Percentiles rank a stretch among this genome's conserved stretches.
These are phyloP conservation scores for Candida piceae DNA, from an alignment of 805 yeast species.

Conservation along the genomic window DNA sequence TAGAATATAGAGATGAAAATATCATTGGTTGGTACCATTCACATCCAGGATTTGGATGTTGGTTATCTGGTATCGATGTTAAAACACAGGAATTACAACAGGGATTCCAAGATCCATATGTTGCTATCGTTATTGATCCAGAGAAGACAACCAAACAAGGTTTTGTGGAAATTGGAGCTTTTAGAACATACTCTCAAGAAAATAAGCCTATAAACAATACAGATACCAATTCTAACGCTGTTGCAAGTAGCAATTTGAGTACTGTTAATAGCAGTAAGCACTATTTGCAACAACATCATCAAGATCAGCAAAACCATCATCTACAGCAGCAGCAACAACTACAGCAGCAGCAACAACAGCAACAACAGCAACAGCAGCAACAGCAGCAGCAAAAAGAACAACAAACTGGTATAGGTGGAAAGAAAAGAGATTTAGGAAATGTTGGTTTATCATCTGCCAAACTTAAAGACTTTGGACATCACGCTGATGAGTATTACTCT, in stretches of 20 bases:
- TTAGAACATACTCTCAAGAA: slow-evolving; percentile 53
- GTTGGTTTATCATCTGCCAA: slow-evolving; percentile 43
- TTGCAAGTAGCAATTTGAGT: no score
- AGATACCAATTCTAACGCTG: no score
- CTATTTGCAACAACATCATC: neutral
- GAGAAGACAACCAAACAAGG: slow-evolving; percentile 57
- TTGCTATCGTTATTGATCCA: slow-evolving; percentile 88
- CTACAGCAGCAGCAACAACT: neutral
- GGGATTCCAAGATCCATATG: slow-evolving; percentile 83
- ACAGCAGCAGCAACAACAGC: neutral
- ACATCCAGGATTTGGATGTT: slow-evolving; percentile 96
- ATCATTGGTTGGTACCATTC: slow-evolving; percentile 97
- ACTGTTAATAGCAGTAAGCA: neutral
- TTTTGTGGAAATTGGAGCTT: slow-evolving; percentile 81
- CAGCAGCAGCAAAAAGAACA: neutral
- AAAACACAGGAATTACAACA: slow-evolving; percentile 84
- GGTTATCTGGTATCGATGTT: slow-evolving; percentile 92
- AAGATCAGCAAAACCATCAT: neutral
- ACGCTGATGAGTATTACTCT: slow-evolving; percentile 64
- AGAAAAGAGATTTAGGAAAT: slow-evolving; percentile 6
- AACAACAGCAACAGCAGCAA: neutral
- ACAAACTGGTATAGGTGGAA: neutral
- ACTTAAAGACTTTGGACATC: slow-evolving; percentile 63
- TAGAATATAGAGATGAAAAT: slow-evolving; percentile 47
- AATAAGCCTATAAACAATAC: slow-evolving; percentile 5